phyloP scores from a whole-genome alignment of 768 basidiomycete genomes.

The Russula compacta region DNA sequence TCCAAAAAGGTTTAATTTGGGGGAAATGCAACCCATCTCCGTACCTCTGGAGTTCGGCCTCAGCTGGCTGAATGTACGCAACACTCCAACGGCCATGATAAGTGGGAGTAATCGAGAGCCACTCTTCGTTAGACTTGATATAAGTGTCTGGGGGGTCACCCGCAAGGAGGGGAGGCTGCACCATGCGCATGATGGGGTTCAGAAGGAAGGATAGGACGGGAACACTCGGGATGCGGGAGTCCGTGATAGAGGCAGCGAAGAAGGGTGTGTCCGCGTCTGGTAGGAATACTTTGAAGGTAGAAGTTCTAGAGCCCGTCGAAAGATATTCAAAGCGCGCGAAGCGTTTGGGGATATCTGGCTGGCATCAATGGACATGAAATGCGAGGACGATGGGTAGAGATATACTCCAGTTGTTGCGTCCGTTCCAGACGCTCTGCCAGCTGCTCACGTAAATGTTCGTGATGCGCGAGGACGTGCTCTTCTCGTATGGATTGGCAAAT shows the following conservation, averaged over 20 bases:
- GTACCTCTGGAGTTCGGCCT: not conserved
- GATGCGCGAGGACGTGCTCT: not conserved
- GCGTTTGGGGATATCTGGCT: constrained; percentile 11
- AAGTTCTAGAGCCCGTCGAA: not conserved
- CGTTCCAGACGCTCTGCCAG: constrained; percentile 6
- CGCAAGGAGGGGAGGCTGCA: constrained; percentile 5
- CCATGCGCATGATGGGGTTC: not conserved
- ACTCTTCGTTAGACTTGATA: not conserved
- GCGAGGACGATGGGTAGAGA: not conserved
- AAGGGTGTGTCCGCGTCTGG: constrained; percentile 8
- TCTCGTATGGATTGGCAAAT: constrained; percentile 1
- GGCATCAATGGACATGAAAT: not conserved
- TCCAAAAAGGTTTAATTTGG: not conserved
- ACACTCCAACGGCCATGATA: constrained; percentile 7
- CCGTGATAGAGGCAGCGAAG: constrained; percentile 11
- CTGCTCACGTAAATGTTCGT: constrained; percentile 16
- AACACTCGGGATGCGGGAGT: constrained; percentile 6
- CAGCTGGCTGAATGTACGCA: constrained; percentile 7
- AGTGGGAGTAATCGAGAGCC: not conserved
- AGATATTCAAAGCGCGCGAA: constrained; percentile 11
- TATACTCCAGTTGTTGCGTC: constrained; percentile 16
- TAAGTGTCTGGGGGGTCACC: not conserved
- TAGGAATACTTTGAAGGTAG: not conserved
- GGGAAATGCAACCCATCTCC: constrained; percentile 15
- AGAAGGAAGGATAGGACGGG: constrained; percentile 1